These are phyloP conservation scores for Trapa bicornis DNA, from an alignment of 345 rosid species.

Conservation along the genomic window DNA sequence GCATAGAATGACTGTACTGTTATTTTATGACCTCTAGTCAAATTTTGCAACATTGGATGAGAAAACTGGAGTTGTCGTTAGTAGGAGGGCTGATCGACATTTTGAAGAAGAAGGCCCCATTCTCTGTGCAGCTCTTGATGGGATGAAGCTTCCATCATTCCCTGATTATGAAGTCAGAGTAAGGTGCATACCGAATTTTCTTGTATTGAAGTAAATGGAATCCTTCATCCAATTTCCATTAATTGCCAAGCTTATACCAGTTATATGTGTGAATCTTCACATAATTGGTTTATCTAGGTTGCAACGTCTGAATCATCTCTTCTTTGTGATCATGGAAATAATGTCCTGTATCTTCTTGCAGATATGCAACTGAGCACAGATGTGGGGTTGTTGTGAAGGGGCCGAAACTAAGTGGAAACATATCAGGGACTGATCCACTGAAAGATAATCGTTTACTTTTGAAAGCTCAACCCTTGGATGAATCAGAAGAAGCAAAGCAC, in stretches of 20 bases:
- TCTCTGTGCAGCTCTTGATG: conserved; percentile 80
- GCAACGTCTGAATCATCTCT: background rate
- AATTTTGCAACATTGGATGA: conserved; percentile 94
- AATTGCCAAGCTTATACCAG: background rate
- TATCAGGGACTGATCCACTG: conserved; percentile 93
- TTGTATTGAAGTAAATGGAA: background rate
- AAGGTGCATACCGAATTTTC: conserved; percentile 34
- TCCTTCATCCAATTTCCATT: background rate
- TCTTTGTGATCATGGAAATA: conserved; percentile 3
- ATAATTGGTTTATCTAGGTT: background rate
- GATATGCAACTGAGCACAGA: conserved; percentile 97
- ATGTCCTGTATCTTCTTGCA: conserved; percentile 9
- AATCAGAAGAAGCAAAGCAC: conserved; percentile 74
- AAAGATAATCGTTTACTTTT: conserved; percentile 76
- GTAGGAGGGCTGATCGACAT: conserved; percentile 93
- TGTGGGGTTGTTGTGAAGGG: conserved; percentile 98
- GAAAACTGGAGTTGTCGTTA: conserved; percentile 64
- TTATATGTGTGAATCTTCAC: background rate
- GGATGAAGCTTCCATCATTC: conserved; percentile 76
- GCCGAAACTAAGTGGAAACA: conserved; percentile 77
- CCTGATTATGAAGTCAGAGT: conserved; percentile 90
- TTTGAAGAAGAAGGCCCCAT: conserved; percentile 98
- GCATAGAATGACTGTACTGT: conserved; percentile 1
- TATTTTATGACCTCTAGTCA: conserved; percentile 37
- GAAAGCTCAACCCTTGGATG: conserved; percentile 69